These are phyloP conservation scores for Cordyceps sp. DNA, from an alignment of 2,329 filamentous ascomycete genomes.

Conservation along the genomic window DNA sequence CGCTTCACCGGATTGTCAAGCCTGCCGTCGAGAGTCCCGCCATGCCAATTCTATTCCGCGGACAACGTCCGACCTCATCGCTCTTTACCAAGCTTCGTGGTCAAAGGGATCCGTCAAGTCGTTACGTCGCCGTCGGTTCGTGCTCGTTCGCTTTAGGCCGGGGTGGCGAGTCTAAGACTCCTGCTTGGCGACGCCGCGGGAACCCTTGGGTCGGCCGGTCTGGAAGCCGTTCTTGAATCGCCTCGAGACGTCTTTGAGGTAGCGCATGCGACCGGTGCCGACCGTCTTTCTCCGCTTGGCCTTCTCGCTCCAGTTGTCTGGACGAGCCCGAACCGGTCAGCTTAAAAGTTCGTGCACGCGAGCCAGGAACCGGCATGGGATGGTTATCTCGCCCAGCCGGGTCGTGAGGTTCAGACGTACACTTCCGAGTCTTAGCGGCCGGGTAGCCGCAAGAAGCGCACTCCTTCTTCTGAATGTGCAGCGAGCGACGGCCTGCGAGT, in stretches of 20 bases:
- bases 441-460: conserved; percentile 94
- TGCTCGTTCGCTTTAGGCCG: conserved; percentile 1
- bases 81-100: background rate
- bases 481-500: conserved; percentile 68
- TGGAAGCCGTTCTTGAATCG: conserved; percentile 98
- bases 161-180: conserved; percentile 6
- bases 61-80: background rate
- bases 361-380: too few relatives aligned
- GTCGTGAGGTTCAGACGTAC: conserved; percentile 44
- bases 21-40: background rate
- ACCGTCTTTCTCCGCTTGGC: conserved; percentile 99
- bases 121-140: background rate
- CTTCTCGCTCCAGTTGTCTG: conserved; percentile 99
- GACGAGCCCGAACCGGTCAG: conserved; percentile 5
- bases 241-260: conserved; percentile 82
- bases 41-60: background rate
- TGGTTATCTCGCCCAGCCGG: background rate
- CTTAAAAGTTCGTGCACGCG: too few relatives aligned
- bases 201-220: conserved; percentile 69
- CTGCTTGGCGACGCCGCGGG: conserved; percentile 27
- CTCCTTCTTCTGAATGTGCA: conserved; percentile 99
- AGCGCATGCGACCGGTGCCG: conserved; percentile 89
- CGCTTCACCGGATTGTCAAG: background rate
- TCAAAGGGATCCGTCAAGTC: background rate
- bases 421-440: conserved; percentile 93